Percentiles rank a stretch among this genome's conserved stretches.
Conservation (phyloP, 805 yeast genomes). For the Saccharomycopsis javanensis region DNA sequence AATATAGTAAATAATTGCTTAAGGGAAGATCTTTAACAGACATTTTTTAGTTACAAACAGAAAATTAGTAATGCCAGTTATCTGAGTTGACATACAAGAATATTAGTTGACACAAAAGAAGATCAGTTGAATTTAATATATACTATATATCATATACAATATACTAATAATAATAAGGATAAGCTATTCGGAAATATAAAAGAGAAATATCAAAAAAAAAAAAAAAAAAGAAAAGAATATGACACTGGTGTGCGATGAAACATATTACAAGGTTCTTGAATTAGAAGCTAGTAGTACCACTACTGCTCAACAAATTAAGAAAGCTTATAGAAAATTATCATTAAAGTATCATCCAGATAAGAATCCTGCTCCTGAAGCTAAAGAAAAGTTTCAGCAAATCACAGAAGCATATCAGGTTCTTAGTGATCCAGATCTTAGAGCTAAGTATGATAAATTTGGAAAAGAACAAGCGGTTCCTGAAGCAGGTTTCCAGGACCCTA, state of each 20-base stretch:
- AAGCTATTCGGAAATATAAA: background rate
- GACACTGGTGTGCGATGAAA: slow-evolving; percentile 63
- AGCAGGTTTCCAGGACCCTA: slow-evolving; percentile 69
- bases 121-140: background rate
- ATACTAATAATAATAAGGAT: background rate
- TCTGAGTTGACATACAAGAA: no score
- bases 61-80: no score
- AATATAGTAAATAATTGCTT: background rate
- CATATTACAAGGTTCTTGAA: slow-evolving; percentile 48
- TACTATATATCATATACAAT: background rate
- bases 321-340: slow-evolving; percentile 72
- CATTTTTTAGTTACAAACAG: no score
- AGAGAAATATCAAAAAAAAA: background rate
- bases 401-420: slow-evolving; percentile 73
- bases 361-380: slow-evolving; percentile 70
- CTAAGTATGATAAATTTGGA: slow-evolving; percentile 66
- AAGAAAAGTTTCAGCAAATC: slow-evolving; percentile 51
- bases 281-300: slow-evolving; percentile 51
- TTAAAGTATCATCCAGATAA: slow-evolving; percentile 74
- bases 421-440: slow-evolving; percentile 52
- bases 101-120: no score
- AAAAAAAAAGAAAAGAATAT: no score
- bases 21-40: background rate
- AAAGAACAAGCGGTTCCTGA: slow-evolving; percentile 60
- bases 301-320: slow-evolving; percentile 57